These are phyloP conservation scores for Trichoderma afroharzianum DNA, from an alignment of 2,329 filamentous ascomycete species.

Conservation along the genomic window DNA sequence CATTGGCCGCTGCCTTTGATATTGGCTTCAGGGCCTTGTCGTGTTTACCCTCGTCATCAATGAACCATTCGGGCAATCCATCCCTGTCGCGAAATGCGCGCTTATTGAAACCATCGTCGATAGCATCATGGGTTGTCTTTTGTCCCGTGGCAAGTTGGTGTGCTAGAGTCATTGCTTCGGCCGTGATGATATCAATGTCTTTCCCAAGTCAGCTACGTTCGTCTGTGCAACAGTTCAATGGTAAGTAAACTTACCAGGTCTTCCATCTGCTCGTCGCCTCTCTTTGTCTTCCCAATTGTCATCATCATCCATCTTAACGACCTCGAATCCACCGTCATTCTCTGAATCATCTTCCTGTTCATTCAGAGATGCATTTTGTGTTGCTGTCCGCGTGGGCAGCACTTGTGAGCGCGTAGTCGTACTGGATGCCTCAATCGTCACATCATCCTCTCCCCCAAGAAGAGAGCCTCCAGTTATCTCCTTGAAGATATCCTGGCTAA, in stretches of 20 bases:
- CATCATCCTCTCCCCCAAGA: constrained; percentile 43
- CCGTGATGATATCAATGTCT: constrained; percentile 99
- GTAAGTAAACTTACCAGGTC: constrained; percentile 46
- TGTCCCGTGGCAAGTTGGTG: constrained; percentile 86
- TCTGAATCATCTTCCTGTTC: neutral
- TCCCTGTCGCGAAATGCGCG: constrained; percentile 86
- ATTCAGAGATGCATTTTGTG: neutral
- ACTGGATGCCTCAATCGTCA: constrained; percentile 24
- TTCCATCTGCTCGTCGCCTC: constrained; percentile 60
- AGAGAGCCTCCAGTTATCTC: constrained; percentile 64
- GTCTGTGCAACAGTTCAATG: too few species aligned
- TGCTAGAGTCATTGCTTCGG: constrained; percentile 96
- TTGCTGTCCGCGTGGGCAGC: neutral
- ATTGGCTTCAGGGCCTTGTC: constrained; percentile 85
- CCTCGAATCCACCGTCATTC: constrained; percentile 47
- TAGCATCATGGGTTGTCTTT: constrained; percentile 71
- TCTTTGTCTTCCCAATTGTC: constrained; percentile 65
- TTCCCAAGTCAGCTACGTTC: constrained; percentile 15
- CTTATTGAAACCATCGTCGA: constrained; percentile 93
- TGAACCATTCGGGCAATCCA: constrained; percentile 94
- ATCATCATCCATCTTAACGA: constrained; percentile 53
- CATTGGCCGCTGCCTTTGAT: constrained; percentile 80
- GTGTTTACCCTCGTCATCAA: constrained; percentile 85
- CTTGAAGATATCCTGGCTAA: constrained; percentile 92
- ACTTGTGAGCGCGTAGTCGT: neutral